Evolutionary conservation across 1,284 basidiomycete genomes (phyloP).

Genomic region (Ceratobasidium sp.): DNA sequence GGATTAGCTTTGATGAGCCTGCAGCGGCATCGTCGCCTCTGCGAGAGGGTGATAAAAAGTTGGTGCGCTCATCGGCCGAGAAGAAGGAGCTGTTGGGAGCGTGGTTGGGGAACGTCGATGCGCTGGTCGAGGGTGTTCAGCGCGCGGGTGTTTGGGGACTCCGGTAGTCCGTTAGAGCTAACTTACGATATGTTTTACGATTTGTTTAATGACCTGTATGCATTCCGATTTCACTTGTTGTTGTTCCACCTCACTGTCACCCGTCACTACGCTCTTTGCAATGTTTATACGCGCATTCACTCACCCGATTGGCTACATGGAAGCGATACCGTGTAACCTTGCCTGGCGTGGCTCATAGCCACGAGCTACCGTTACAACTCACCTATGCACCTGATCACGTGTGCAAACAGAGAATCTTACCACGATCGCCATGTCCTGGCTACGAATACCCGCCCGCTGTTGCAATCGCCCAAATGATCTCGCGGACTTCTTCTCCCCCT

Average conservation of each 20-base stretch:
- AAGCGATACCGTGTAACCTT: no score
- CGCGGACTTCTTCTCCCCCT: conserved; percentile 27
- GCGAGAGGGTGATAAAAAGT: conserved; percentile 28
- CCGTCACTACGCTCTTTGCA: conserved; percentile 1
- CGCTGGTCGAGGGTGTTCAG: conserved; percentile 81
- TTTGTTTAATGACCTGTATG: neutral
- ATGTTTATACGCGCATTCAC: conserved; percentile 6
- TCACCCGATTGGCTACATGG: conserved; percentile 17
- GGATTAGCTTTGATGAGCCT: neutral
- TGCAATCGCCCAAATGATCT: conserved; percentile 19
- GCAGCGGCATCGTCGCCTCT: neutral
- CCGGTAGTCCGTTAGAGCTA: neutral
- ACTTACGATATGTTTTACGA: neutral
- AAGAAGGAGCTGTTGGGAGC: conserved; percentile 81
- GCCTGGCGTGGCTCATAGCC: neutral
- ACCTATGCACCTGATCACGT: conserved; percentile 15
- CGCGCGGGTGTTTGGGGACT: conserved; percentile 84
- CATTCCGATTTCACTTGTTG: neutral
- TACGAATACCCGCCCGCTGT: neutral
- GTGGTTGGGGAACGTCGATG: conserved; percentile 87
- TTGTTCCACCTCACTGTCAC: neutral
- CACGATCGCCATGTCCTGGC: neutral
- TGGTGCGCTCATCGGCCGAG: conserved; percentile 72
- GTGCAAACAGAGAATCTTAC: neutral
- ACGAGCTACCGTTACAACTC: no score